Percentiles rank a stretch among this genome's conserved stretches.
Conservation (phyloP, 768 basidiomycete species). For the Termitomyces sp. region DNA sequence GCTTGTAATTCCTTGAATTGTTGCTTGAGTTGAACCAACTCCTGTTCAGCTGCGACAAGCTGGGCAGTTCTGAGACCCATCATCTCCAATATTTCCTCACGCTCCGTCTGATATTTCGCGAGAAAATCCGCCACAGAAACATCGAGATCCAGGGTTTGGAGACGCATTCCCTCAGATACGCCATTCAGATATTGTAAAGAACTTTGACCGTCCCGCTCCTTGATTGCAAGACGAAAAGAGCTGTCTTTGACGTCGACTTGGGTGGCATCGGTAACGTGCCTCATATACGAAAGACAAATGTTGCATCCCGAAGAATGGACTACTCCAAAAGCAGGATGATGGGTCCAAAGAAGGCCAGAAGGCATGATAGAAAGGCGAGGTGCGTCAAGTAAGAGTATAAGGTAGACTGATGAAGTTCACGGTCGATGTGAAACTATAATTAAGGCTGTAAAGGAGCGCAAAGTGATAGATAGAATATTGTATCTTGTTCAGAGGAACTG, state of each 20-base stretch:
- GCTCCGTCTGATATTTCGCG: conserved; percentile 14
- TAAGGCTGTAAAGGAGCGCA: not conserved
- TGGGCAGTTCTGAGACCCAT: conserved; percentile 8
- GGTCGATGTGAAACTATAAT: not conserved
- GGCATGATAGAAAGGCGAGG: not conserved
- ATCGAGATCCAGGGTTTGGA: conserved; percentile 6
- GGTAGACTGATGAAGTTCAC: not conserved
- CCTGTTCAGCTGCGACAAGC: conserved; percentile 12
- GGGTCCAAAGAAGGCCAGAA: conserved; percentile 8
- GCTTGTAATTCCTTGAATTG: conserved; percentile 17
- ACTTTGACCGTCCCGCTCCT: conserved; percentile 9
- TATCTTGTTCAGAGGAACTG: not conserved
- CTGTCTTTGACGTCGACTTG: conserved; percentile 1
- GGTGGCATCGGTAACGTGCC: conserved; percentile 11
- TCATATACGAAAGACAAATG: conserved; percentile 12
- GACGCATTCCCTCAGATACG: conserved; percentile 12
- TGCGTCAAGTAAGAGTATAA: not conserved
- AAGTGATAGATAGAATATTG: not conserved
- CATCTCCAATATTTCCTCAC: conserved; percentile 15
- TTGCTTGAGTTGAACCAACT: conserved; percentile 17
- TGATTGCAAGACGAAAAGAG: conserved; percentile 11
- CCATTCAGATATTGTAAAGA: conserved; percentile 12
- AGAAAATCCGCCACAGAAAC: conserved; percentile 7
- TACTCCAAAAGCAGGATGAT: conserved; percentile 13
- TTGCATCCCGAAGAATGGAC: conserved; percentile 13